Evolutionary conservation across 2,329 filamentous ascomycete genomes (phyloP).

Genomic region (Aureobasidium sp.): DNA sequence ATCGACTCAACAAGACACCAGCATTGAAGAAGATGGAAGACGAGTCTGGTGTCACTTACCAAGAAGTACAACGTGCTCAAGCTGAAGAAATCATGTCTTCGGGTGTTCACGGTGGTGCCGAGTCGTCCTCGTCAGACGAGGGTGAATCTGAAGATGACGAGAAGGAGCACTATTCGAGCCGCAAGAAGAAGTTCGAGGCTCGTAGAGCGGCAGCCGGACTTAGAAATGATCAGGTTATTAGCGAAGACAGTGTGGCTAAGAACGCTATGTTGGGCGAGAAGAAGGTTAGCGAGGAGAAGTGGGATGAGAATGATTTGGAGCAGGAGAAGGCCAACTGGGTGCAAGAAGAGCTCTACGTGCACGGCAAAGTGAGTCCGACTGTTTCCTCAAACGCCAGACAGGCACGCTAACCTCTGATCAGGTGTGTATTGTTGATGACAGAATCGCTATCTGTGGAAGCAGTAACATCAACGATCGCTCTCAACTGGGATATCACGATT

Average conservation of each 20-base stretch:
- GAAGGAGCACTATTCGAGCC: conserved; percentile 29
- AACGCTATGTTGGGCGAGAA: conserved; percentile 69
- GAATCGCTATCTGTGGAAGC: conserved; percentile 61
- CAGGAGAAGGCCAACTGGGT: conserved; percentile 82
- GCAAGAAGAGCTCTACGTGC: conserved; percentile 93
- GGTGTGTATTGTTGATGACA: conserved; percentile 75
- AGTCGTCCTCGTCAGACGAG: conserved; percentile 25
- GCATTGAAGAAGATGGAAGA: conserved; percentile 67
- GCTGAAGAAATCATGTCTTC: conserved; percentile 80
- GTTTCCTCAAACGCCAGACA: too few relatives aligned
- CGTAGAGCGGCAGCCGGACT: conserved; percentile 31
- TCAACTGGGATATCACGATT: conserved; percentile 82
- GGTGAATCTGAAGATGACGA: conserved; percentile 24
- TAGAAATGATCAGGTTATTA: conserved; percentile 31
- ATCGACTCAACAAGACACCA: conserved; percentile 78
- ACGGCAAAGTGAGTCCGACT: conserved; percentile 61
- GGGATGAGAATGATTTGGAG: conserved; percentile 55
- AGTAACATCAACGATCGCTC: conserved; percentile 83
- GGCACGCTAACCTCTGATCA: conserved; percentile 16
- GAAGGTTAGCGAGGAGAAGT: conserved; percentile 59
- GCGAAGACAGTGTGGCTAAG: conserved; percentile 61
- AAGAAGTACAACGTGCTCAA: conserved; percentile 78
- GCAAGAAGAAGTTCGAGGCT: conserved; percentile 38
- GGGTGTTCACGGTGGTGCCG: conserved; percentile 54
- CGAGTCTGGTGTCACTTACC: conserved; percentile 72